phyloP scores from a whole-genome alignment of 2,329 filamentous ascomycete species.

The Colletotrichum ledebouriae region DNA sequence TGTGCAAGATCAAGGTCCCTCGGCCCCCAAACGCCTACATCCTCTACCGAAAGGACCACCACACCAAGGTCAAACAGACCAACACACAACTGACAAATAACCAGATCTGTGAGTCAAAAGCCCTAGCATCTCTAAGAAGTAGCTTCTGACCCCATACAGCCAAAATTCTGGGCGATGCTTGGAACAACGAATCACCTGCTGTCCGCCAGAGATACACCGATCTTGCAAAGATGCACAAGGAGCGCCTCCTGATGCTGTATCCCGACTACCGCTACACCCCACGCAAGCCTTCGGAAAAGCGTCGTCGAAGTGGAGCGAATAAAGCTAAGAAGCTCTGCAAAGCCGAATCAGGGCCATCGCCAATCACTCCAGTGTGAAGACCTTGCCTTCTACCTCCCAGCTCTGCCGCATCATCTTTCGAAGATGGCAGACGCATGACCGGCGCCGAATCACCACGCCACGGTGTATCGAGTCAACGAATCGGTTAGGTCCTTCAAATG shows the following conservation, averaged over 20 bases:
- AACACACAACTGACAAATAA: conserved; percentile 47
- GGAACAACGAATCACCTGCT: conserved; percentile 47
- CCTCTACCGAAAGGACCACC: conserved; percentile 50
- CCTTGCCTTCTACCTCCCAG: too few species aligned
- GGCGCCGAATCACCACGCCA: too few species aligned
- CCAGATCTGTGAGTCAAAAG: conserved; percentile 49
- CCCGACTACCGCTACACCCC: conserved; percentile 57
- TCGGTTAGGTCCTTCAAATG: too few species aligned
- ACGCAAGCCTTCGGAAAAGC: conserved; percentile 49
- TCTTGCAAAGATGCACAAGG: conserved; percentile 45
- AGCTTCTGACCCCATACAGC: conserved; percentile 44
- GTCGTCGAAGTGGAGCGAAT: conserved; percentile 31
- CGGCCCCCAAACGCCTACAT: conserved; percentile 52
- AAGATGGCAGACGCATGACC: too few species aligned
- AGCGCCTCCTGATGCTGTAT: conserved; percentile 48
- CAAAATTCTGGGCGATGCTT: conserved; percentile 46
- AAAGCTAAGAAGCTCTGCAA: conserved; percentile 12
- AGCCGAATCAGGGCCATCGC: not conserved
- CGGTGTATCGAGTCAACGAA: too few species aligned
- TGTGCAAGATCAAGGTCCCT: conserved; percentile 44
- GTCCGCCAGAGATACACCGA: conserved; percentile 41
- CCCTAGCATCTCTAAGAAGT: too few species aligned
- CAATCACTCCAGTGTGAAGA: too few species aligned
- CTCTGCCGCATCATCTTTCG: too few species aligned
- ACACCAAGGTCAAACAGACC: conserved; percentile 44